phyloP scores from a whole-genome alignment of 345 rosid genomes.

The Rhizophora apiculata region DNA sequence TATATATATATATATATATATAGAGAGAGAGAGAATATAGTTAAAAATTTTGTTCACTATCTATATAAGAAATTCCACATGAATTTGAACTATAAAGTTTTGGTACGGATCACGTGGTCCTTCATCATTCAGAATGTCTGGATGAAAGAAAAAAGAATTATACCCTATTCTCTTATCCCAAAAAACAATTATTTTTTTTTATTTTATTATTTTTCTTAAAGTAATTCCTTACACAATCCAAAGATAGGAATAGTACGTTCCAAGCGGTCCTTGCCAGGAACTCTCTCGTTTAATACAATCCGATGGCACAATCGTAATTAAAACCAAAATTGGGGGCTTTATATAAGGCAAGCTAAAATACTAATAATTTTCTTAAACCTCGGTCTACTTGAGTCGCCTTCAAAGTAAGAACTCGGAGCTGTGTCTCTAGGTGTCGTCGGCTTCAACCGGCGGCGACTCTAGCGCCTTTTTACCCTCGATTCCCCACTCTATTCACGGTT shows the following conservation, averaged over 20 bases:
- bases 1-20: too few species aligned
- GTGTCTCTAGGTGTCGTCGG: slow-evolving; percentile 1
- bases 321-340: background rate
- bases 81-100: too few species aligned
- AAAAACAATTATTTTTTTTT: too few species aligned
- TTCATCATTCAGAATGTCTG: too few species aligned
- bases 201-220: too few species aligned
- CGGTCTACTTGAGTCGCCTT: background rate
- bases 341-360: background rate
- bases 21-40: too few species aligned
- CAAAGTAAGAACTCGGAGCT: slow-evolving; percentile 7
- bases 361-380: background rate
- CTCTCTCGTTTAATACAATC: background rate
- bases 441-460: slow-evolving; percentile 6
- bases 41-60: too few species aligned
- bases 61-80: too few species aligned
- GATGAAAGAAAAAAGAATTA: too few species aligned
- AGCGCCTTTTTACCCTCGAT: background rate
- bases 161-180: too few species aligned
- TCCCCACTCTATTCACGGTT: background rate
- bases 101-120: too few species aligned
- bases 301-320: slow-evolving; percentile 2
- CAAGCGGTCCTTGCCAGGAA: background rate
- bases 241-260: background rate
- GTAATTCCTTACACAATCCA: too few species aligned